A percentile compares a stretch with the other conserved stretches of the same genome.
Conservation (phyloP, 169 alveolate species). For the Perkinsus olseni region DNA sequence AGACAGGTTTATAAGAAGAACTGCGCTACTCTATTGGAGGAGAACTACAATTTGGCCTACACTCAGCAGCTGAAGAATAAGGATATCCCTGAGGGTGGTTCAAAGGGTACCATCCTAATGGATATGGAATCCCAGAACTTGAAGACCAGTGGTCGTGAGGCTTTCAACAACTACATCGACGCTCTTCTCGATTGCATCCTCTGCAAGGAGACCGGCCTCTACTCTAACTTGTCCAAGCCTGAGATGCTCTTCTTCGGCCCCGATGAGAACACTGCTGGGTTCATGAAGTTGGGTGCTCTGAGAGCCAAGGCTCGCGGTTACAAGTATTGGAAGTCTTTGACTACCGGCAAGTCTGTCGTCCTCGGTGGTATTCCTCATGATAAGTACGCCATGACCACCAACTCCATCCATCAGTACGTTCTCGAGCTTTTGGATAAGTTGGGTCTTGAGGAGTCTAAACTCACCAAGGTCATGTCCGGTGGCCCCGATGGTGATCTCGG, state of each 20-base stretch:
- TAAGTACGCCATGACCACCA: slow-evolving; percentile 69
- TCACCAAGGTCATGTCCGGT: slow-evolving; percentile 65
- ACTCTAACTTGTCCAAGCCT: background rate
- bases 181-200: background rate
- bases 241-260: slow-evolving; percentile 31
- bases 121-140: slow-evolving; percentile 13
- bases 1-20: slow-evolving; percentile 54
- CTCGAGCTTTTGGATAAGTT: slow-evolving; percentile 35
- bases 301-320: slow-evolving; percentile 23
- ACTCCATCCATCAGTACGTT: slow-evolving; percentile 18
- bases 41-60: slow-evolving; percentile 63
- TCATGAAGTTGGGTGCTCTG: slow-evolving; percentile 26
- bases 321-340: slow-evolving; percentile 57
- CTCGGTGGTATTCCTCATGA: slow-evolving; percentile 82
- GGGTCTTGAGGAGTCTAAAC: slow-evolving; percentile 47
- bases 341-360: slow-evolving; percentile 66
- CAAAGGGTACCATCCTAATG: slow-evolving; percentile 59
- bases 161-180: slow-evolving; percentile 1
- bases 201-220: background rate
- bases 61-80: slow-evolving; percentile 65
- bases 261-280: slow-evolving; percentile 28
- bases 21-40: slow-evolving; percentile 57
- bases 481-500: slow-evolving; percentile 84
- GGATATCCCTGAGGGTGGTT: slow-evolving; percentile 68
- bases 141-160: background rate